Evolutionary conservation across 352 stramenopile species (phyloP).

Genomic region (Phytophthora fragariaefolia): DNA sequence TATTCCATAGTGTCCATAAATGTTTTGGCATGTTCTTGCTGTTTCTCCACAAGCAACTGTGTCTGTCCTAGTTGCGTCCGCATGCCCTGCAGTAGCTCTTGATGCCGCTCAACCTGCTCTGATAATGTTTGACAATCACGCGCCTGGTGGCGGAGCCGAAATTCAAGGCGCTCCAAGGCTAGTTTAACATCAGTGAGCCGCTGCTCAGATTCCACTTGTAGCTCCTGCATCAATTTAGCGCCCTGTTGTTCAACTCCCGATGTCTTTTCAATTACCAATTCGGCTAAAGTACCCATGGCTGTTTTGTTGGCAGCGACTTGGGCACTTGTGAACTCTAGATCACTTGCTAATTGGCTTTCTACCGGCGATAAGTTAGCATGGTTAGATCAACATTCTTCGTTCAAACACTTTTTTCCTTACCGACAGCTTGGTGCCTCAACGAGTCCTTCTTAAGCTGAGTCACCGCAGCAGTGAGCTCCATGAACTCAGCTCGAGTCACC

Average conservation of each 20-base stretch:
- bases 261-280: slow-evolving; percentile 58
- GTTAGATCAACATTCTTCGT: not conserved
- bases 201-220: slow-evolving; percentile 57
- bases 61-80: slow-evolving; percentile 50
- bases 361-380: not conserved
- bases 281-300: slow-evolving; percentile 47
- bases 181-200: slow-evolving; percentile 53
- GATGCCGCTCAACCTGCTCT: slow-evolving; percentile 56
- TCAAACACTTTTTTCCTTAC: slow-evolving; percentile 17
- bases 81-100: slow-evolving; percentile 48
- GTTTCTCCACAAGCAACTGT: slow-evolving; percentile 51
- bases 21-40: slow-evolving; percentile 52
- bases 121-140: slow-evolving; percentile 55
- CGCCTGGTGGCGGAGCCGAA: slow-evolving; percentile 70
- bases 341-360: slow-evolving; percentile 59
- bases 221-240: slow-evolving; percentile 44
- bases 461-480: slow-evolving; percentile 54
- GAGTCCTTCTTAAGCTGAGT: slow-evolving; percentile 59
- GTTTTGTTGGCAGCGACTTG: slow-evolving; percentile 58
- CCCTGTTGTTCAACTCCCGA: slow-evolving; percentile 48
- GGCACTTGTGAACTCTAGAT: slow-evolving; percentile 52
- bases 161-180: slow-evolving; percentile 65
- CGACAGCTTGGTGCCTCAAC: slow-evolving; percentile 44
- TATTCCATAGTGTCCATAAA: slow-evolving; percentile 60
- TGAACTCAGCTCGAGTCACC: slow-evolving; percentile 65